These are phyloP conservation scores for Aspergillus sp. DNA, from an alignment of 2,329 filamentous ascomycete species.

Conservation along the genomic window DNA sequence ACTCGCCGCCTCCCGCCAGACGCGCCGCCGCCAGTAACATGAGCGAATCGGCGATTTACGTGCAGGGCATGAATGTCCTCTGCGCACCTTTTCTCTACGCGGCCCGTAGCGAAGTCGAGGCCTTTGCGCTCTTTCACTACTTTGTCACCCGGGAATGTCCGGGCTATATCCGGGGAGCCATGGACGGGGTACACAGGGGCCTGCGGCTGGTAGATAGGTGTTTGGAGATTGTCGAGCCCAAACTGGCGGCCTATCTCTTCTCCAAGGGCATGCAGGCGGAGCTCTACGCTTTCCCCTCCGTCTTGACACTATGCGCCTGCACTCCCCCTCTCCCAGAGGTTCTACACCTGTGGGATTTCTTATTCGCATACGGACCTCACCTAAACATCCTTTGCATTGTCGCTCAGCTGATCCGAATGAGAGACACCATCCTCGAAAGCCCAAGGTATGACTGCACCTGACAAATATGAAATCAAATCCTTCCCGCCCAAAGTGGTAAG, in stretches of 20 bases:
- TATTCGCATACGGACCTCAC: slow-evolving; percentile 93
- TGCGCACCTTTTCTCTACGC: slow-evolving; percentile 94
- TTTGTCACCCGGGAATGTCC: slow-evolving; percentile 86
- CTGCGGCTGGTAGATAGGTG: slow-evolving; percentile 89
- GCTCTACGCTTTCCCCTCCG: slow-evolving; percentile 93
- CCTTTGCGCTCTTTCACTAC: slow-evolving; percentile 83
- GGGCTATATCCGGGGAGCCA: slow-evolving; percentile 88
- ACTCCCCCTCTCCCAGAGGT: slow-evolving; percentile 94
- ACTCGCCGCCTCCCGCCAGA: neutral
- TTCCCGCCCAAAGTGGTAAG: no score
- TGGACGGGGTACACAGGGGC: slow-evolving; percentile 95
- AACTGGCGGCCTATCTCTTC: slow-evolving; percentile 76
- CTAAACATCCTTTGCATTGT: slow-evolving; percentile 96
- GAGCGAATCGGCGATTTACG: slow-evolving; percentile 75
- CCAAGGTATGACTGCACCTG: slow-evolving; percentile 58
- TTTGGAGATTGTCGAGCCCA: slow-evolving; percentile 83
- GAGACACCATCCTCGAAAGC: slow-evolving; percentile 76
- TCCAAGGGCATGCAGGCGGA: slow-evolving; percentile 85
- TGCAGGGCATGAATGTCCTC: slow-evolving; percentile 98
- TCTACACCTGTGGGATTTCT: slow-evolving; percentile 88
- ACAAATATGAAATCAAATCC: neutral
- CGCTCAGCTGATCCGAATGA: slow-evolving; percentile 84
- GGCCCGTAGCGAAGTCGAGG: slow-evolving; percentile 88
- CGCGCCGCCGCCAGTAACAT: slow-evolving; percentile 31
- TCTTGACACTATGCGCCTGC: slow-evolving; percentile 90